Evolutionary conservation across 805 yeast species (phyloP).

Genomic region (Starmerella roubikii): DNA sequence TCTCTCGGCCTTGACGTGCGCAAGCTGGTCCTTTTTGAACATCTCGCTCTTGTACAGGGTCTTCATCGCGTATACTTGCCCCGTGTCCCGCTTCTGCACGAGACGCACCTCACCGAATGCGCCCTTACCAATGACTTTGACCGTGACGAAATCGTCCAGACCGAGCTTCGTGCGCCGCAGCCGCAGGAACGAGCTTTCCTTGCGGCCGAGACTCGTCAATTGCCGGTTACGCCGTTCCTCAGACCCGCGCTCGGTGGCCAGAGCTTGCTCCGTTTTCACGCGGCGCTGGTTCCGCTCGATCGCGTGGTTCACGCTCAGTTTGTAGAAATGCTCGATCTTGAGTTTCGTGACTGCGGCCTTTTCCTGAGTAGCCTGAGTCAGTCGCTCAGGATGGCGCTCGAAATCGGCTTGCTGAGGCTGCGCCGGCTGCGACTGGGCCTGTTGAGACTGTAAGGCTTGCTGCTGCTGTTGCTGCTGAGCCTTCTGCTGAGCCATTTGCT

Average conservation of each 20-base stretch:
- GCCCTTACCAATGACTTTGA: conserved; percentile 88
- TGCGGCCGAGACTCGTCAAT: conserved; percentile 67
- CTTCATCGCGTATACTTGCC: conserved; percentile 89
- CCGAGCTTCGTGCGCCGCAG: conserved; percentile 72
- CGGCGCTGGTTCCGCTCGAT: conserved; percentile 92
- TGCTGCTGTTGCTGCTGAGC: conserved; percentile 3
- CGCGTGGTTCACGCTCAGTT: conserved; percentile 76
- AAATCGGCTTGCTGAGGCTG: conserved; percentile 22
- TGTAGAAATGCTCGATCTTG: conserved; percentile 71
- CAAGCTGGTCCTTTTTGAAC: conserved; percentile 87
- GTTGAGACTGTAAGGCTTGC: conserved; percentile 2
- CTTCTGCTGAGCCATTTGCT: conserved; percentile 2
- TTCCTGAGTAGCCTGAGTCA: conserved; percentile 65
- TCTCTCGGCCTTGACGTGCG: conserved; percentile 90
- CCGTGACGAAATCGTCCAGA: conserved; percentile 69
- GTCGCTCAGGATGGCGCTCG: conserved; percentile 68
- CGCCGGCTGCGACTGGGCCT: conserved; percentile 1
- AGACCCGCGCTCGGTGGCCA: conserved; percentile 57
- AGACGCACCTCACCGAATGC: conserved; percentile 95
- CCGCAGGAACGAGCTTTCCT: conserved; percentile 76
- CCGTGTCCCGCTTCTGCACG: conserved; percentile 85
- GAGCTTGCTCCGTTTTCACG: conserved; percentile 62
- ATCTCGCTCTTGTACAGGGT: conserved; percentile 80
- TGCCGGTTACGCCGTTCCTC: conserved; percentile 80
- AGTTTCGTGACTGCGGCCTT: conserved; percentile 73